These are phyloP conservation scores for Ramaria rubella DNA, from an alignment of 768 basidiomycete genomes.

Conservation along the genomic window DNA sequence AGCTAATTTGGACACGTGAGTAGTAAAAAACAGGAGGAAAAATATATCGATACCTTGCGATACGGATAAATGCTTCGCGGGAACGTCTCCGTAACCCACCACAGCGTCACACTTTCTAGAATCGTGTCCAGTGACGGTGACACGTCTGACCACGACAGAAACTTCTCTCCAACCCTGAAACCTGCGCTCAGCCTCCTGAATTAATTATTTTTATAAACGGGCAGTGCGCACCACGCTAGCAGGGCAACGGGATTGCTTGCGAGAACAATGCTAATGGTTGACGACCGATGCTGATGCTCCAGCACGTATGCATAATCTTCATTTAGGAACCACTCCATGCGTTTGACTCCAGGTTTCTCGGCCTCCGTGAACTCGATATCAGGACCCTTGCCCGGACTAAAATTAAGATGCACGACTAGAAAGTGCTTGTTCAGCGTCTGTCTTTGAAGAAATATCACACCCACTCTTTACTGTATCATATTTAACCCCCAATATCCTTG, in stretches of 20 bases:
- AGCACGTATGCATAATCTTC: too few species aligned
- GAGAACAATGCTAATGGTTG: conserved; percentile 21
- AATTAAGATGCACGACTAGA: not conserved
- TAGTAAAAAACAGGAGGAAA: not conserved
- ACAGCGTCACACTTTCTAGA: conserved; percentile 23
- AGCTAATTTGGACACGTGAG: not conserved
- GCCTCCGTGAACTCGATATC: too few species aligned
- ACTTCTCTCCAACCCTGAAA: conserved; percentile 29
- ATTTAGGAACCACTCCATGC: too few species aligned
- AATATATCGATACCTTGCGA: conserved; percentile 13
- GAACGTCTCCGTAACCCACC: conserved; percentile 24
- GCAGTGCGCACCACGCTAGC: conserved; percentile 20
- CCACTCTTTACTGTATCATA: conserved; percentile 23
- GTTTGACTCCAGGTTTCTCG: too few species aligned
- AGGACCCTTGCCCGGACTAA: too few species aligned
- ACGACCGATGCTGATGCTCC: too few species aligned
- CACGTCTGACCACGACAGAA: conserved; percentile 23
- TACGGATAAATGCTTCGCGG: conserved; percentile 23
- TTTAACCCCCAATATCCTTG: conserved; percentile 16
- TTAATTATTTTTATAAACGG: not conserved
- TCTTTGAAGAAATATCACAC: conserved; percentile 13
- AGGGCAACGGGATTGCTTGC: conserved; percentile 20
- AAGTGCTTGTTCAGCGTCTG: not conserved
- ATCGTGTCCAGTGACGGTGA: conserved; percentile 16
- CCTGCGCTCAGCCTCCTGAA: not conserved